Evolutionary conservation across 208 protist species (phyloP).

Genomic region (Acanthamoeba healyi): DNA sequence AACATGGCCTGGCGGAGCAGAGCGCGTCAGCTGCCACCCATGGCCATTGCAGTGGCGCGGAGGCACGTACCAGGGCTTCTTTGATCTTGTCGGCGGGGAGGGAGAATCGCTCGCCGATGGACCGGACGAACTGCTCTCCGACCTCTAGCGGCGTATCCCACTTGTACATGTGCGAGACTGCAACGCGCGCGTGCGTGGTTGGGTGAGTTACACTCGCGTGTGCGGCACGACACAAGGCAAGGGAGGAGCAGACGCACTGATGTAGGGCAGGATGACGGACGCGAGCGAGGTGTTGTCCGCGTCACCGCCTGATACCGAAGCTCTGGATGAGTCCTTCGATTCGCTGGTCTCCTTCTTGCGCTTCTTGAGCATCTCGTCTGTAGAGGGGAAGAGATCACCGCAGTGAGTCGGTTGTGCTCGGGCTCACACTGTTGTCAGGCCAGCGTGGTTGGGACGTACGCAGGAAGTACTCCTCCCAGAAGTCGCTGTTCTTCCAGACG

Average conservation of each 20-base stretch:
- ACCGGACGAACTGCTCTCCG: neutral
- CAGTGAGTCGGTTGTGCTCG: neutral
- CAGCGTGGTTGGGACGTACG: neutral
- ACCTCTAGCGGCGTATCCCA: slow-evolving; percentile 3
- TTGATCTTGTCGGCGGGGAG: neutral
- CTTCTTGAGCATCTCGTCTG: slow-evolving; percentile 27
- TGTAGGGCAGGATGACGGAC: neutral
- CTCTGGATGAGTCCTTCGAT: neutral
- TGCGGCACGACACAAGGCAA: neutral
- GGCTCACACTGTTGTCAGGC: no score
- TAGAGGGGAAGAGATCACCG: neutral
- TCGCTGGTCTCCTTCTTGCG: neutral
- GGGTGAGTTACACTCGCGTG: neutral
- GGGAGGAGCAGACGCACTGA: neutral
- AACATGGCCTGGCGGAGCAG: no score
- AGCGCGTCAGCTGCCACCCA: no score
- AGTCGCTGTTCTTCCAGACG: slow-evolving; percentile 33
- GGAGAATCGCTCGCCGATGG: neutral
- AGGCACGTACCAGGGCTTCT: neutral
- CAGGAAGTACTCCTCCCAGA: slow-evolving; percentile 62
- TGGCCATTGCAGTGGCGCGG: no score
- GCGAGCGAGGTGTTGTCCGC: neutral
- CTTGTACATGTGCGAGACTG: slow-evolving; percentile 9
- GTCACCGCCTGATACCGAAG: neutral
- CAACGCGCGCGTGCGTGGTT: no score